These are phyloP conservation scores for Hyaloperonospora brassicae DNA, from an alignment of 352 stramenopile genomes.

Conservation along the genomic window DNA sequence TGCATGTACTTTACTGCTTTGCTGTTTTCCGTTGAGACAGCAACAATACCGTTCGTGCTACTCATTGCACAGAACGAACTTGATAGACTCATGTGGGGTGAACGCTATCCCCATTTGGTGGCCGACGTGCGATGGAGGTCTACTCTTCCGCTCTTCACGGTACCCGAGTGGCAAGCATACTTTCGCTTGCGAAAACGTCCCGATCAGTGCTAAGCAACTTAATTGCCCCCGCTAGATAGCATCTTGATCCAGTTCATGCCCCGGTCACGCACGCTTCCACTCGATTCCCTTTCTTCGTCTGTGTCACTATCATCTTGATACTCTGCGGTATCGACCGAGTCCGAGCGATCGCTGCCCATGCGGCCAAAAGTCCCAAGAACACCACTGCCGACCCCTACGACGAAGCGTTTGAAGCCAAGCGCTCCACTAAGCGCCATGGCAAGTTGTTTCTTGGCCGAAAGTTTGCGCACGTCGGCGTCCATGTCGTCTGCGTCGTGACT, in stretches of 20 bases:
- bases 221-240: constrained; percentile 32
- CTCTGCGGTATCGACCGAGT: constrained; percentile 27
- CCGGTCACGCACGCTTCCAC: constrained; percentile 8
- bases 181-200: constrained; percentile 8
- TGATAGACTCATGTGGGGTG: background rate
- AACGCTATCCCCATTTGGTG: constrained; percentile 6
- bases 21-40: constrained; percentile 1
- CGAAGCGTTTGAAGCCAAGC: constrained; percentile 28
- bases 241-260: constrained; percentile 39
- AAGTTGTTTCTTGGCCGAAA: constrained; percentile 25
- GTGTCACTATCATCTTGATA: constrained; percentile 36
- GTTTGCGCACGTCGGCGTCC: constrained; percentile 18
- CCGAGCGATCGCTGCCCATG: constrained; percentile 23
- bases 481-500: constrained; percentile 29
- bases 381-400: constrained; percentile 26
- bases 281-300: constrained; percentile 20
- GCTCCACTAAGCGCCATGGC: constrained; percentile 25
- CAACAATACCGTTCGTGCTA: background rate
- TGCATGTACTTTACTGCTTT: constrained; percentile 18
- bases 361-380: constrained; percentile 26
- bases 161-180: background rate
- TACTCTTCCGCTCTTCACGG: no score
- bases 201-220: constrained; percentile 20
- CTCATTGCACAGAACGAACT: background rate
- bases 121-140: background rate